Evolutionary conservation across 768 basidiomycete species (phyloP).

Genomic region (Goffeauzyma gilvescens): DNA sequence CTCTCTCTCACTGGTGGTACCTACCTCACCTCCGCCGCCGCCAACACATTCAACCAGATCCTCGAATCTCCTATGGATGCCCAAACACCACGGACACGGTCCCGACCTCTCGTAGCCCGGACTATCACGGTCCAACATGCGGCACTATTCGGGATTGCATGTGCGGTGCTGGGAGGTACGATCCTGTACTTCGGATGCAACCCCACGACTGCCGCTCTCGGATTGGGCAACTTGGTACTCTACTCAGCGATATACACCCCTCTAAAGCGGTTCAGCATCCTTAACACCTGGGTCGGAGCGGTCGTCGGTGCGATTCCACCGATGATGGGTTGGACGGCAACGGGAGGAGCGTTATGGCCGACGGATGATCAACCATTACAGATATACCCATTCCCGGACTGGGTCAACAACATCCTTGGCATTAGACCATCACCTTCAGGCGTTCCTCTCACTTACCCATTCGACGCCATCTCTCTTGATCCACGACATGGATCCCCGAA

Average conservation of each 20-base stretch:
- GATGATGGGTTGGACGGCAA: conserved; percentile 96
- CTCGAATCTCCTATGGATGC: conserved; percentile 91
- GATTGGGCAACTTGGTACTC: conserved; percentile 61
- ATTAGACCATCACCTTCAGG: conserved; percentile 23
- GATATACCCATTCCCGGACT: conserved; percentile 43
- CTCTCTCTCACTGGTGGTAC: conserved; percentile 77
- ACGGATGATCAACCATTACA: conserved; percentile 41
- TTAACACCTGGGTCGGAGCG: conserved; percentile 87
- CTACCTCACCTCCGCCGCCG: conserved; percentile 72
- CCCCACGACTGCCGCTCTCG: conserved; percentile 65
- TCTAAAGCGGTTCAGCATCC: conserved; percentile 60
- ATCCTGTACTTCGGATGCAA: conserved; percentile 68
- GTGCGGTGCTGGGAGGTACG: conserved; percentile 59
- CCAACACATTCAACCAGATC: conserved; percentile 85
- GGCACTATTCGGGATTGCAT: conserved; percentile 51
- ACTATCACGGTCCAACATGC: conserved; percentile 76
- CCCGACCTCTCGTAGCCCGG: conserved; percentile 63
- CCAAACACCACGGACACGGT: conserved; percentile 81
- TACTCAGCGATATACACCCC: conserved; percentile 87
- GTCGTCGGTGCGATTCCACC: conserved; percentile 85
- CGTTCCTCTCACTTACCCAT: conserved; percentile 15
- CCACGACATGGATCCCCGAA: too few relatives aligned
- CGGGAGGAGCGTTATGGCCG: conserved; percentile 59
- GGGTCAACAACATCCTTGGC: conserved; percentile 35
- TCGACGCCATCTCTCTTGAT: too few relatives aligned